Conservation (phyloP, 2,329 filamentous ascomycete genomes). For the Ophiobolus disseminans region DNA sequence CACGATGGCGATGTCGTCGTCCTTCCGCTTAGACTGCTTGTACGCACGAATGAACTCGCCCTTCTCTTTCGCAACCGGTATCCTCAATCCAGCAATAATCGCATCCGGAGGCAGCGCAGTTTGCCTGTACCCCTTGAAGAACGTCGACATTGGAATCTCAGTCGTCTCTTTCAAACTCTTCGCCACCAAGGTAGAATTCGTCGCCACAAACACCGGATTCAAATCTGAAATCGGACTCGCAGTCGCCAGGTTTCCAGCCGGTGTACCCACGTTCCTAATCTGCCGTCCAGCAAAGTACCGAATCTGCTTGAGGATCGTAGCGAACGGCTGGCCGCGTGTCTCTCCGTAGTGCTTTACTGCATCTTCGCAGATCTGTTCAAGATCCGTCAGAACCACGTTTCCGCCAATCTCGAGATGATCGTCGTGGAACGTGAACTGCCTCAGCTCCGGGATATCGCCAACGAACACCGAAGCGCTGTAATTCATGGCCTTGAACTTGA, state of each 20-base stretch:
- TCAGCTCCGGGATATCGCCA: slow-evolving; percentile 88
- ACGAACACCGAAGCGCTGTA: slow-evolving; percentile 92
- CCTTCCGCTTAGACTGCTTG: slow-evolving; percentile 96
- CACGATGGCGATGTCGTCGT: slow-evolving; percentile 98
- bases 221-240: slow-evolving; percentile 96
- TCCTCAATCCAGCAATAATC: slow-evolving; percentile 84
- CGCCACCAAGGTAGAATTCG: slow-evolving; percentile 80
- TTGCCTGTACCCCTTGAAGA: slow-evolving; percentile 89
- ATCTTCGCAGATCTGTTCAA: slow-evolving; percentile 82
- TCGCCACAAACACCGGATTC: slow-evolving; percentile 91
- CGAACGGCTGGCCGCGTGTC: slow-evolving; percentile 77
- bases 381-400: slow-evolving; percentile 89
- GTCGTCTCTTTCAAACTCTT: slow-evolving; percentile 76
- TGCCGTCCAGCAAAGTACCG: slow-evolving; percentile 94
- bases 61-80: slow-evolving; percentile 76
- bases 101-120: slow-evolving; percentile 83
- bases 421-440: slow-evolving; percentile 79
- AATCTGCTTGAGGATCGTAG: slow-evolving; percentile 91
- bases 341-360: slow-evolving; percentile 81
- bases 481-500: slow-evolving; percentile 94
- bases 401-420: slow-evolving; percentile 90
- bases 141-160: slow-evolving; percentile 88
- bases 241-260: slow-evolving; percentile 91
- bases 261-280: slow-evolving; percentile 96
- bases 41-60: slow-evolving; percentile 89